Conservation (phyloP, 1,139 yeast species). For the Kurtzmaniella quercitrusa region DNA sequence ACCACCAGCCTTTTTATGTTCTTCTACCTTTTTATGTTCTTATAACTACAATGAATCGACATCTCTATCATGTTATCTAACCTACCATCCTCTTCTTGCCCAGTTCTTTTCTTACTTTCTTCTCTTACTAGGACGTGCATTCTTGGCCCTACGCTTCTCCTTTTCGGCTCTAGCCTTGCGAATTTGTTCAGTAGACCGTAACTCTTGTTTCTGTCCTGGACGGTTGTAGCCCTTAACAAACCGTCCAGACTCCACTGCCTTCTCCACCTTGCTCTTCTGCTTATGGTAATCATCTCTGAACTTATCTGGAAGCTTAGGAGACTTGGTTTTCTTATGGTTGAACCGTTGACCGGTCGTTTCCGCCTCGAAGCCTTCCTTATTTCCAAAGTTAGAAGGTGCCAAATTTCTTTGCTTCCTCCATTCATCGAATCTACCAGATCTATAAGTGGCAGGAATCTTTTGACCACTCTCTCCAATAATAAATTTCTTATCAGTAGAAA, state of each 20-base stretch:
- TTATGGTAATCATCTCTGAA: constrained; percentile 80
- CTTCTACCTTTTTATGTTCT: no score
- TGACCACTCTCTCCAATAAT: constrained; percentile 96
- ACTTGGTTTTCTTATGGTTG: constrained; percentile 69
- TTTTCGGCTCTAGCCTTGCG: constrained; percentile 68
- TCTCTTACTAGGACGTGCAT: constrained; percentile 64
- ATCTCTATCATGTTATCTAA: no score
- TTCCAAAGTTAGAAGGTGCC: constrained; percentile 49
- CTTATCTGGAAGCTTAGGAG: constrained; percentile 89
- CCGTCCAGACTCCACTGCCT: constrained; percentile 75
- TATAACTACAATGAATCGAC: no score
- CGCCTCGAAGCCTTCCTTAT: constrained; percentile 38
- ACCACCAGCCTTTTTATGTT: no score
- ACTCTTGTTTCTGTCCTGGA: constrained; percentile 53
- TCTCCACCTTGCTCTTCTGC: constrained; percentile 79
- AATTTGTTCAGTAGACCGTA: constrained; percentile 68
- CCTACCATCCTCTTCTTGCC: no score
- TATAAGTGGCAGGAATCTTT: constrained; percentile 84
- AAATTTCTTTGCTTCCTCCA: constrained; percentile 79
- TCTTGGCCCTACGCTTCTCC: constrained; percentile 78
- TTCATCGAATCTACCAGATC: constrained; percentile 86
- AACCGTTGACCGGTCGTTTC: constrained; percentile 40
- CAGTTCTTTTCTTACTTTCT: constrained; percentile 5
- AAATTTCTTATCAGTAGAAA: constrained; percentile 76
- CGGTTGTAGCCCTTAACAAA: constrained; percentile 65